Evolutionary conservation across 2,329 filamentous ascomycete genomes (phyloP).

Genomic region (Pestalotiopsis sp.): DNA sequence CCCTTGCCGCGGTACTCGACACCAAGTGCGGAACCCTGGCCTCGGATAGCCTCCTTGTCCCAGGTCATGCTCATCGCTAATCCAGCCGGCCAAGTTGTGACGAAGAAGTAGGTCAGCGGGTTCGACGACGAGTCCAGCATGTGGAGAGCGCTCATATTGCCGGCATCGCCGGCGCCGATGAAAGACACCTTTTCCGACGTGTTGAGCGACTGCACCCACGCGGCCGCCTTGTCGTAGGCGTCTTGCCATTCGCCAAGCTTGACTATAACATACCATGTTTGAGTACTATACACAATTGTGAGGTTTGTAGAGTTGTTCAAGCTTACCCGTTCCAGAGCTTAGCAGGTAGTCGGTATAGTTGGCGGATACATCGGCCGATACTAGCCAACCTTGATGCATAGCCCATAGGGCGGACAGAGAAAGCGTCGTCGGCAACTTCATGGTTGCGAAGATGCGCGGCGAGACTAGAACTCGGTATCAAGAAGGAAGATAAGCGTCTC

Average conservation of each 20-base stretch:
- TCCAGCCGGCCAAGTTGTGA: constrained; percentile 19
- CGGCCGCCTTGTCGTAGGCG: constrained; percentile 1
- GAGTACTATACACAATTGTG: neutral
- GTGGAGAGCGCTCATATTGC: constrained; percentile 19
- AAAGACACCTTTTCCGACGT: constrained; percentile 1
- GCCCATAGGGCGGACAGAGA: neutral
- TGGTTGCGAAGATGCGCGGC: neutral
- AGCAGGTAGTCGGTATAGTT: neutral
- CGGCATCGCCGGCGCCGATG: constrained; percentile 7
- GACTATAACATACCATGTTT: neutral
- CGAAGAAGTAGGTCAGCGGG: constrained; percentile 15
- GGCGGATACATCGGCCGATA: neutral
- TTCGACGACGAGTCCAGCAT: neutral
- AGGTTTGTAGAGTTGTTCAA: neutral
- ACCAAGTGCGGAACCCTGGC: constrained; percentile 19
- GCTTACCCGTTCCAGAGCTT: neutral
- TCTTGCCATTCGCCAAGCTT: neutral
- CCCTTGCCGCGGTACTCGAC: constrained; percentile 18
- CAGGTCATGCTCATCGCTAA: constrained; percentile 22
- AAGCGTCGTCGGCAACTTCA: neutral
- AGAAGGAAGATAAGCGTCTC: neutral
- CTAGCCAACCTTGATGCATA: neutral
- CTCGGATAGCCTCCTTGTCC: constrained; percentile 17
- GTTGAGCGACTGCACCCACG: neutral
- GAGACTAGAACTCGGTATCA: neutral